A percentile compares a stretch with the other conserved stretches of the same genome.
These are phyloP conservation scores for maize (Zea mays) DNA, from an alignment of 176 grass and related monocot genomes.

Conservation along the genomic window DNA sequence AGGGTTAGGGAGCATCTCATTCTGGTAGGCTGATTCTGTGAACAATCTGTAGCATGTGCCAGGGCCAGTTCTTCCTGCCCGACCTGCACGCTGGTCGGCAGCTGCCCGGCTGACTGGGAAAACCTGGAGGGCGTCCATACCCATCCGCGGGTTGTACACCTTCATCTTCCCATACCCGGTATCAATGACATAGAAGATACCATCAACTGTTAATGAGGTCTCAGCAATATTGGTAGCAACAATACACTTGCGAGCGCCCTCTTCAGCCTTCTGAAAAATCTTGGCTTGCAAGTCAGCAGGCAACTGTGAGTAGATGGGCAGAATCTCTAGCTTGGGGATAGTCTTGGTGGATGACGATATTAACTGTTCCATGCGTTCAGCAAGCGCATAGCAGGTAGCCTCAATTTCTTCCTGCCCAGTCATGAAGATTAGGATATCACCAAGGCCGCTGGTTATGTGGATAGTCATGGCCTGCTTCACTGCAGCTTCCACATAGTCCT, in stretches of 20 bases:
- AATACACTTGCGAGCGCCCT: constrained; percentile 93
- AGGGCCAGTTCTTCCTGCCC: constrained; percentile 90
- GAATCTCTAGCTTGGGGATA: constrained; percentile 84
- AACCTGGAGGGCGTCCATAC: constrained; percentile 95
- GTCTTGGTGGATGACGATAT: constrained; percentile 73
- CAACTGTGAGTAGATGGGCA: constrained; percentile 94
- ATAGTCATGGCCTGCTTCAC: constrained; percentile 97
- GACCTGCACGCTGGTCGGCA: constrained; percentile 88
- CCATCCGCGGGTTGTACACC: constrained; percentile 96
- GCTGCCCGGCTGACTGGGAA: constrained; percentile 91
- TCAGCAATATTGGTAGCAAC: constrained; percentile 98
- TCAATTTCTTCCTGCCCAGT: constrained; percentile 99
- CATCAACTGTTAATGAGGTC: constrained; percentile 97
- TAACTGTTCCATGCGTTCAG: constrained; percentile 90
- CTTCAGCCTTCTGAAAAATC: constrained; percentile 98
- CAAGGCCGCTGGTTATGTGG: constrained; percentile 83
- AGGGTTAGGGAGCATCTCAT: constrained; percentile 92
- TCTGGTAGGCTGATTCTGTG: constrained; percentile 96
- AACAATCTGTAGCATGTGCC: constrained; percentile 91
- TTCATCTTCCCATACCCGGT: constrained; percentile 99
- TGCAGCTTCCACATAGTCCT: constrained; percentile 97
- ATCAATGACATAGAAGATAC: constrained; percentile 97
- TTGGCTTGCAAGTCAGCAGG: constrained; percentile 95
- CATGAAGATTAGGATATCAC: constrained; percentile 96
- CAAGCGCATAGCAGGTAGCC: constrained; percentile 89